Evolutionary conservation across 371 early-diverging fungal species (phyloP).

Genomic region (Mucor lusitanicus): DNA sequence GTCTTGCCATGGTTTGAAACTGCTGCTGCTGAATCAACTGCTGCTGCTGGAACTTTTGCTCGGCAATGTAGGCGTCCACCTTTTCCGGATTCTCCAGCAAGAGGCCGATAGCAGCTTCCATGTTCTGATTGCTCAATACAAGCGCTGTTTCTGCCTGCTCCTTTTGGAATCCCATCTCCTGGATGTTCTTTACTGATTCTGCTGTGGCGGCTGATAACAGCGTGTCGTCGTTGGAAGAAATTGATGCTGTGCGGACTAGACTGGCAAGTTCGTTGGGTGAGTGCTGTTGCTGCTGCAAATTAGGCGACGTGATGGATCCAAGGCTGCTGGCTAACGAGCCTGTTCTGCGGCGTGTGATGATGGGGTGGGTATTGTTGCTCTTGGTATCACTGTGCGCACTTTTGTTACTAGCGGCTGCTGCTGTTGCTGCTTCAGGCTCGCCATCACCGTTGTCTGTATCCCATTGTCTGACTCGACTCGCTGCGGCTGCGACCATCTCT

Average conservation of each 20-base stretch:
- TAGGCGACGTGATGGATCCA: background rate
- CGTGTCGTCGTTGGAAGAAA: background rate
- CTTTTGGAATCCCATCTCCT: constrained; percentile 72
- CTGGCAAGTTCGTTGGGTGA: background rate
- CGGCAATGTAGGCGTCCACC: constrained; percentile 49
- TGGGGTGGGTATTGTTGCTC: background rate
- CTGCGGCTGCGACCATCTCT: constrained; percentile 52
- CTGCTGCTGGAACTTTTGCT: constrained; percentile 22
- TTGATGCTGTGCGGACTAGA: background rate
- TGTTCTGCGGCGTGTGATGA: background rate
- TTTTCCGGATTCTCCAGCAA: constrained; percentile 62
- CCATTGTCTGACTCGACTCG: constrained; percentile 26
- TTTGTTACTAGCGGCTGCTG: background rate
- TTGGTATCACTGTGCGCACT: background rate
- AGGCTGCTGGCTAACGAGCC: constrained; percentile 9
- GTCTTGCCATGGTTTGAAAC: background rate
- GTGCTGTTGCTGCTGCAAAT: background rate
- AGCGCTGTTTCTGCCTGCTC: constrained; percentile 70
- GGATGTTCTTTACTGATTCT: constrained; percentile 44
- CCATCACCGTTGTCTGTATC: background rate
- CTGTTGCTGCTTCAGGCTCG: background rate
- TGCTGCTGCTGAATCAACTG: constrained; percentile 1
- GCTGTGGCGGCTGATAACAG: background rate
- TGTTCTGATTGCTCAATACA: constrained; percentile 51
- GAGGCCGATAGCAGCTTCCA: constrained; percentile 64